phyloP scores from a whole-genome alignment of 306 rosid species.

The Biancaea sappan region DNA sequence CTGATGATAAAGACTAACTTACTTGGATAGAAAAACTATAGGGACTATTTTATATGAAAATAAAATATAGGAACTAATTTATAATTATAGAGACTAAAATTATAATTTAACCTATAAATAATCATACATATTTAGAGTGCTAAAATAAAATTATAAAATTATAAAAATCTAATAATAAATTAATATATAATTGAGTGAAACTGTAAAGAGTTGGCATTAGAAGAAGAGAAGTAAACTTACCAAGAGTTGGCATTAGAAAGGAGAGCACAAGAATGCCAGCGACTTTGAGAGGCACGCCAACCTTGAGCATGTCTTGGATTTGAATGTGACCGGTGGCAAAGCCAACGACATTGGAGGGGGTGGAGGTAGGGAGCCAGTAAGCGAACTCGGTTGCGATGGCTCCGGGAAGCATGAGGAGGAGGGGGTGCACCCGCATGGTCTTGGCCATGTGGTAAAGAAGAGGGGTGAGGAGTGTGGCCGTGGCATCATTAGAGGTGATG shows the following conservation, averaged over 20 bases:
- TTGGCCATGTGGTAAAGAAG: constrained; percentile 64
- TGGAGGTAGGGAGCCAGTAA: constrained; percentile 71
- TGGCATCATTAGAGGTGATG: constrained; percentile 77
- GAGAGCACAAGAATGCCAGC: constrained; percentile 60
- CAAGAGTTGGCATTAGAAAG: constrained; percentile 78
- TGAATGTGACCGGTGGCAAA: constrained; percentile 75
- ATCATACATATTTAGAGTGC: too few species aligned
- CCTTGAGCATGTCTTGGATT: constrained; percentile 69
- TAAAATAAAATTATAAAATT: too few species aligned
- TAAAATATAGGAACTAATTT: too few species aligned
- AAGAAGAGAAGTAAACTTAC: constrained; percentile 28
- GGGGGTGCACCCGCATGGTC: constrained; percentile 67
- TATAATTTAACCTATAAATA: too few species aligned
- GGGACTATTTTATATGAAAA: too few species aligned
- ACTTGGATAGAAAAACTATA: too few species aligned
- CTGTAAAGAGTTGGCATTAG: too few species aligned
- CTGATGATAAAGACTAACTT: too few species aligned
- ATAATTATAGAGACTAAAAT: too few species aligned
- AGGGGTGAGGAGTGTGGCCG: constrained; percentile 75
- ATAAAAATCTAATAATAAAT: too few species aligned
- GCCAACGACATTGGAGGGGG: constrained; percentile 84
- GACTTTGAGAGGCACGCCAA: constrained; percentile 78
- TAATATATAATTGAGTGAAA: too few species aligned
- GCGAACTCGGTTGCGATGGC: constrained; percentile 78
- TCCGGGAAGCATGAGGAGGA: constrained; percentile 79